phyloP scores from a whole-genome alignment of 768 basidiomycete species.

The Pleurotus giganteus region DNA sequence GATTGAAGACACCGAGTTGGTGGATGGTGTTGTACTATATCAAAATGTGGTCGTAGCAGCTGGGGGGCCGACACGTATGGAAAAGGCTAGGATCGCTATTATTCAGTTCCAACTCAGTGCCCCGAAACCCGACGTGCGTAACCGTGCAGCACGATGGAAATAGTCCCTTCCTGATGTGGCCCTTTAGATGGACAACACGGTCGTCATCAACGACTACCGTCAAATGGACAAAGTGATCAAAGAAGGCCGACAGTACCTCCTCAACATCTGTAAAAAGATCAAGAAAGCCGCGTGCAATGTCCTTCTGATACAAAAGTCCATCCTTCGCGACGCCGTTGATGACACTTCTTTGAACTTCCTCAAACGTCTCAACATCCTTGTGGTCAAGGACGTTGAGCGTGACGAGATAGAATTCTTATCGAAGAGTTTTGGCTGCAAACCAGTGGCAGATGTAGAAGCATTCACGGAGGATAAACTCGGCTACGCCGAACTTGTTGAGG shows the following conservation, averaged over 20 bases:
- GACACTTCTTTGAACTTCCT: constrained; percentile 97
- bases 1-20: constrained; percentile 96
- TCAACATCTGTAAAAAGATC: constrained; percentile 98
- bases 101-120: constrained; percentile 98
- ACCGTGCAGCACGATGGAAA: neutral
- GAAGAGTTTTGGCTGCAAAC: constrained; percentile 93
- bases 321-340: constrained; percentile 98
- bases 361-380: constrained; percentile 93
- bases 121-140: constrained; percentile 89
- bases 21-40: constrained; percentile 96
- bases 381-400: constrained; percentile 95
- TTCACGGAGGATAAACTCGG: constrained; percentile 99
- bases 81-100: constrained; percentile 98
- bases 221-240: constrained; percentile 99
- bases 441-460: constrained; percentile 94
- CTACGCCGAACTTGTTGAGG: constrained; percentile 93
- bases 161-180: constrained; percentile 17
- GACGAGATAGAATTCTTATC: constrained; percentile 98
- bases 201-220: constrained; percentile 98
- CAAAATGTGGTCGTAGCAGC: constrained; percentile 90
- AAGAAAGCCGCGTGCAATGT: constrained; percentile 99
- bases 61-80: constrained; percentile 91
- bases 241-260: constrained; percentile 95
- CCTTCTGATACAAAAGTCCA: constrained; percentile 98
- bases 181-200: constrained; percentile 96